These are phyloP conservation scores for Trichophyton rubrum DNA, from an alignment of 2,329 filamentous ascomycete genomes.

Conservation along the genomic window DNA sequence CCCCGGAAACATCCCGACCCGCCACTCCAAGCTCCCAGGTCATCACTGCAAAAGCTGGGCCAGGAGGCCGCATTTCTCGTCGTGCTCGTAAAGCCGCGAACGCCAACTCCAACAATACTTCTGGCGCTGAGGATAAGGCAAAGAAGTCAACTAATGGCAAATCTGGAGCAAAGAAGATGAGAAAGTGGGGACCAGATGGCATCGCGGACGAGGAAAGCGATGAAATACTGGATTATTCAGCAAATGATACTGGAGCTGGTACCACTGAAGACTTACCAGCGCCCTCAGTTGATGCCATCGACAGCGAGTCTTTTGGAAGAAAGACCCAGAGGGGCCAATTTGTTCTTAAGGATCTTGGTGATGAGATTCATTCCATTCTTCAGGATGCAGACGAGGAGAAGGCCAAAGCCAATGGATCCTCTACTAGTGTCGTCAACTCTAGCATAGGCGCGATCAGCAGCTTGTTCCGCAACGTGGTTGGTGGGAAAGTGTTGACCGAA, in stretches of 20 bases:
- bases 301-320: constrained; percentile 70
- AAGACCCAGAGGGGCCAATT: constrained; percentile 83
- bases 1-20: constrained; percentile 67
- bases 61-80: constrained; percentile 64
- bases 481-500: constrained; percentile 82
- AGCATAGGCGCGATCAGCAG: constrained; percentile 73
- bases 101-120: constrained; percentile 30
- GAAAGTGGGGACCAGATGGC: constrained; percentile 87
- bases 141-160: constrained; percentile 44
- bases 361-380: constrained; percentile 84
- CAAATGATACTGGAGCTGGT: constrained; percentile 38
- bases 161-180: constrained; percentile 62
- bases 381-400: constrained; percentile 61
- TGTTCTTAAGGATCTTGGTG: constrained; percentile 80
- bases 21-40: constrained; percentile 55
- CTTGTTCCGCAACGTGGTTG: constrained; percentile 87
- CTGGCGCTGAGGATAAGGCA: constrained; percentile 58
- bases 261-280: constrained; percentile 39
- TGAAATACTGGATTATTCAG: constrained; percentile 81
- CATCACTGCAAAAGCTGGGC: constrained; percentile 43
- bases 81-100: constrained; percentile 60
- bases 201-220: constrained; percentile 72
- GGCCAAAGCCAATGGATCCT: constrained; percentile 29
- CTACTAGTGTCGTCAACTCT: constrained; percentile 60
- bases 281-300: constrained; percentile 55